A percentile compares a stretch with the other conserved stretches of the same genome.
phyloP scores from a whole-genome alignment of 805 yeast species.

The Saccharomycopsis oosterbeekiorum region DNA sequence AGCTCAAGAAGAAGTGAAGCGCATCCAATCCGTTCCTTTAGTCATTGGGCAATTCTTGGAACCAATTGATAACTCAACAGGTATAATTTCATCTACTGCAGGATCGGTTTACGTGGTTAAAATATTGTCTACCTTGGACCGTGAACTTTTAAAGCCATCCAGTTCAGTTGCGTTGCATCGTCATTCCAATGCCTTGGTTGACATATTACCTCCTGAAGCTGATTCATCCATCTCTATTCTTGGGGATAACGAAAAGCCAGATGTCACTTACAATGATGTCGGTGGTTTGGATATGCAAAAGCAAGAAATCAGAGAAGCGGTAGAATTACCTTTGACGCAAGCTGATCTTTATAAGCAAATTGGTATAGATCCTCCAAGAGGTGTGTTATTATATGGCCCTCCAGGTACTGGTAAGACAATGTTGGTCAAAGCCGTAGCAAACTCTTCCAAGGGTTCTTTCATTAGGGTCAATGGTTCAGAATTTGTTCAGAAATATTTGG shows the following conservation, averaged over 20 bases:
- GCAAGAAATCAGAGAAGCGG: conserved; percentile 98
- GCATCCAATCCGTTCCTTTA: conserved; percentile 94
- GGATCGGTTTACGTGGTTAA: conserved; percentile 96
- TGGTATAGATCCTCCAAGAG: conserved; percentile 98
- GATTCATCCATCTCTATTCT: conserved; percentile 93
- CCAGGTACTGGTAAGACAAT: conserved; percentile 99
- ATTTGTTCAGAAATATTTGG: conserved; percentile 94
- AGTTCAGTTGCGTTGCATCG: conserved; percentile 96
- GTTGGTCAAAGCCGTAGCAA: conserved; percentile 98
- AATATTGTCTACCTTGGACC: conserved; percentile 85
- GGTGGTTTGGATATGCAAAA: conserved; percentile 99
- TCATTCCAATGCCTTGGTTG: conserved; percentile 95
- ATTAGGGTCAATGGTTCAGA: conserved; percentile 97
- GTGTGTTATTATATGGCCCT: conserved; percentile 96
- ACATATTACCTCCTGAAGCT: conserved; percentile 96
- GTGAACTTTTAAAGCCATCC: conserved; percentile 89
- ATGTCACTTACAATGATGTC: conserved; percentile 91
- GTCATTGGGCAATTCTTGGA: conserved; percentile 97
- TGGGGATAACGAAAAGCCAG: conserved; percentile 88
- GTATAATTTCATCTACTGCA: conserved; percentile 94
- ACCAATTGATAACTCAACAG: conserved; percentile 93
- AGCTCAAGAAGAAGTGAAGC: conserved; percentile 97
- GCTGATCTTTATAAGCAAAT: conserved; percentile 93
- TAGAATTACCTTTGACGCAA: conserved; percentile 91
- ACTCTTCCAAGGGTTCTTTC: conserved; percentile 89